These are phyloP conservation scores for Plectosphaerella plurivora DNA, from an alignment of 2,329 filamentous ascomycete species.

Conservation along the genomic window DNA sequence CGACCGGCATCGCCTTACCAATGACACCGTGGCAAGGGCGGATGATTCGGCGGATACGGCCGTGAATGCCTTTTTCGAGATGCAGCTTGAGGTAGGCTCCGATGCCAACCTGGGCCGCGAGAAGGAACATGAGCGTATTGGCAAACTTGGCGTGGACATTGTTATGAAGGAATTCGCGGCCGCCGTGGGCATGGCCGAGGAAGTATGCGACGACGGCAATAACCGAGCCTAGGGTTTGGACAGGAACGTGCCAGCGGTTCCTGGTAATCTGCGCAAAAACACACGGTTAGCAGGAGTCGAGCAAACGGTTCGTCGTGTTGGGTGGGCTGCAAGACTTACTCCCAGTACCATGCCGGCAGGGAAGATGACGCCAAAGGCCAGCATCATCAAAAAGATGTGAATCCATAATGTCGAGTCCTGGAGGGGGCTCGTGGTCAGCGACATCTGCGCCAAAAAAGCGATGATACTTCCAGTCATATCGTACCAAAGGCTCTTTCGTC, in stretches of 20 bases:
- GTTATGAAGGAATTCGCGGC: constrained; percentile 70
- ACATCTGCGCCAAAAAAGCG: no score
- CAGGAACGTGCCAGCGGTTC: constrained; percentile 89
- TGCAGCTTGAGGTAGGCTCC: constrained; percentile 89
- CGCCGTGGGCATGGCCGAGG: constrained; percentile 85
- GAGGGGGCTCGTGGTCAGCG: background rate
- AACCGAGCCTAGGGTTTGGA: constrained; percentile 70
- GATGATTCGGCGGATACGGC: constrained; percentile 66
- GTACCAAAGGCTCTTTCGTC: background rate
- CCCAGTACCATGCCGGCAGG: constrained; percentile 94
- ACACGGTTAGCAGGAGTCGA: constrained; percentile 7
- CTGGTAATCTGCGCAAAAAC: constrained; percentile 65
- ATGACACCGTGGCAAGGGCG: constrained; percentile 73
- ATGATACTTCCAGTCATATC: background rate
- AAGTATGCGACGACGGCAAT: constrained; percentile 83
- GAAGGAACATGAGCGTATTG: constrained; percentile 72
- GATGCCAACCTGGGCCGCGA: constrained; percentile 71
- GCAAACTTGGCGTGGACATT: constrained; percentile 84
- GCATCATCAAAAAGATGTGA: constrained; percentile 83
- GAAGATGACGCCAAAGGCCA: constrained; percentile 89
- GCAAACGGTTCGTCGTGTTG: no score
- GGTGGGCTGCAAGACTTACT: constrained; percentile 44
- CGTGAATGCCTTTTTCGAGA: constrained; percentile 78
- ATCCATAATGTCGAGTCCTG: constrained; percentile 84
- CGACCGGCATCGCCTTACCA: constrained; percentile 81